Conservation (phyloP, 1,284 basidiomycete genomes). For the Puccinia triticina region DNA sequence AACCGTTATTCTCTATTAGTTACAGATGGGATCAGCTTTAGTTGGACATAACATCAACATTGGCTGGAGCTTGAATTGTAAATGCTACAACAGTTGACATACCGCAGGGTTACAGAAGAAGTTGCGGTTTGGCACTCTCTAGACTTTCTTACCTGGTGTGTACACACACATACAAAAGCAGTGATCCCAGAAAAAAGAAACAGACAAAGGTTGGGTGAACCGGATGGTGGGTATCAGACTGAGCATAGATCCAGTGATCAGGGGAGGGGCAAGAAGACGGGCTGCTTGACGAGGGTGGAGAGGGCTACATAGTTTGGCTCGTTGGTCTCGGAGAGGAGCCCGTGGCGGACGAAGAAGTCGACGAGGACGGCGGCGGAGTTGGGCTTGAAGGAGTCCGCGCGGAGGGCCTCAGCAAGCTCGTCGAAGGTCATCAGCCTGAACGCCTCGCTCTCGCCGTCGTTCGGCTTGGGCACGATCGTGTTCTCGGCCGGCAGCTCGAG, state of each 20-base stretch:
- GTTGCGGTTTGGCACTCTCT: too few relatives aligned
- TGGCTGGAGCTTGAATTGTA: too few relatives aligned
- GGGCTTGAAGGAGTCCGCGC: conserved; percentile 74
- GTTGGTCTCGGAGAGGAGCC: conserved; percentile 6
- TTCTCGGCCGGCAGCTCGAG: conserved; percentile 68
- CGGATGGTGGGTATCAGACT: not conserved
- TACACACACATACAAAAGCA: too few relatives aligned
- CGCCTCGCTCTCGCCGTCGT: conserved; percentile 89
- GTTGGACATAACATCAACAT: too few relatives aligned
- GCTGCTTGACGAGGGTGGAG: conserved; percentile 26
- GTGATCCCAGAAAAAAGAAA: too few relatives aligned
- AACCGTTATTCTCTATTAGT: too few relatives aligned
- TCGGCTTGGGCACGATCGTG: conserved; percentile 69
- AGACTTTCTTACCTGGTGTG: too few relatives aligned
- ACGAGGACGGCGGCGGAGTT: conserved; percentile 80
- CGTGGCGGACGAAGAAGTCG: conserved; percentile 71
- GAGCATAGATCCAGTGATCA: not conserved
- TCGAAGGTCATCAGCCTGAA: conserved; percentile 66
- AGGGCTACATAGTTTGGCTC: not conserved
- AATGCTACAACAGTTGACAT: too few relatives aligned
- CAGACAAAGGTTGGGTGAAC: too few relatives aligned
- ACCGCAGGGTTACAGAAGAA: too few relatives aligned
- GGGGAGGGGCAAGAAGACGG: conserved; percentile 14
- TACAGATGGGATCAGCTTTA: too few relatives aligned
- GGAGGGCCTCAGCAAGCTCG: not conserved